Evolutionary conservation across 805 yeast genomes (phyloP), one percentile per base, ranked within the genome.

Genomic region (Candida methanosorbosa): DNA sequence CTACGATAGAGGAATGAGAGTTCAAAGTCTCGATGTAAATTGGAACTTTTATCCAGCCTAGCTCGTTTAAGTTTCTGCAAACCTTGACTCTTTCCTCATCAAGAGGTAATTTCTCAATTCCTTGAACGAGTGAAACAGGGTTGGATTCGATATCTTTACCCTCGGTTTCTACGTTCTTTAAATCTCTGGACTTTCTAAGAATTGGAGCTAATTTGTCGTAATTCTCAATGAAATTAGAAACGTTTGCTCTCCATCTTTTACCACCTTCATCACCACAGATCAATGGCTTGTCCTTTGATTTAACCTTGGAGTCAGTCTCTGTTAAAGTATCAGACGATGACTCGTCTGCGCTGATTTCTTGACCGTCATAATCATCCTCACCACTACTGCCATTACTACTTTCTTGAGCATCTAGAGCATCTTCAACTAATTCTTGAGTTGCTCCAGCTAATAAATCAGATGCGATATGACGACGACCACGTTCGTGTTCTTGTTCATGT

Each of bases 1-100:
- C 85, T 14, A 86, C 82, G 35, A 90, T 83, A 4, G 82, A 83
- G 39, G 82, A 95, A 50, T 88, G 97, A 0, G 97, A 78, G 54
- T 87, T 86, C 49, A 81, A 63, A 14, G 80, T 69, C 41, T 76
- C 78, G 31, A 88, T 65, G 44, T 73, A 75, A 2, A 81, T 78
- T 0, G 92, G 82, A 29, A 83, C 69, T 50, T 88, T 85, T 32
- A 73, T 62, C 95, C 96, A 88, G 3, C 69, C 65, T 18, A 90
- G 52, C 16, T 55, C 46, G 54, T 84, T 82, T 50, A 88, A 61
- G 41, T 72, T 70, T 2, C 64, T 51, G 23, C 73, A 52, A 26
- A 80, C 78, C 13, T 45, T 44, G 11, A 33, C 28, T 27, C 54
- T 39, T 9, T 27, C 21, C 1, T 38, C 38, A 35, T 47, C 50